phyloP scores from a whole-genome alignment of 2,329 filamentous ascomycete genomes.

The Calonectria henricotiae region DNA sequence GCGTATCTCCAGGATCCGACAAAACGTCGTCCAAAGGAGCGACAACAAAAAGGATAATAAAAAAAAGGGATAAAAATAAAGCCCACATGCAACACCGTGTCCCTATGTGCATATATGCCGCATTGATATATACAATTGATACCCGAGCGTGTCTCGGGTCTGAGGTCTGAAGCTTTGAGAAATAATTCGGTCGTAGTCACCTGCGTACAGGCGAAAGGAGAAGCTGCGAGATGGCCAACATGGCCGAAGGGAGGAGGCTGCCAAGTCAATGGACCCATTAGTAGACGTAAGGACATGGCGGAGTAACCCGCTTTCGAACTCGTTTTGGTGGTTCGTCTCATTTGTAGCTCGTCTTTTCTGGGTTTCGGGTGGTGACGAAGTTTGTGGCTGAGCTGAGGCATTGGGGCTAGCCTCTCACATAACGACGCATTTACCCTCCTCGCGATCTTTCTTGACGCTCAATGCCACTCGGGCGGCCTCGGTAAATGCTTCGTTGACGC shows the following conservation, averaged over 20 bases:
- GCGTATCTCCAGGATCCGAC: constrained; percentile 35
- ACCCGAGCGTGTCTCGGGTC: constrained; percentile 23
- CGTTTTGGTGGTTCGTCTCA: constrained; percentile 25
- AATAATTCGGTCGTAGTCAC: constrained; percentile 35
- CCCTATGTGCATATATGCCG: constrained; percentile 53
- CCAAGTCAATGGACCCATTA: constrained; percentile 25
- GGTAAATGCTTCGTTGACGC: constrained; percentile 98
- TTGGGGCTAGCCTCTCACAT: constrained; percentile 66
- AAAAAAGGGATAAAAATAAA: constrained; percentile 8
- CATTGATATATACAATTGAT: constrained; percentile 53
- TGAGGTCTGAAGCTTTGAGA: constrained; percentile 23
- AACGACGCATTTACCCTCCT: constrained; percentile 73
- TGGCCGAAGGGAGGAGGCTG: constrained; percentile 22
- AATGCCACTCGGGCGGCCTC: constrained; percentile 96
- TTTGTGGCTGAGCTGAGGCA: constrained; percentile 30
- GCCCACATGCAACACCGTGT: constrained; percentile 48
- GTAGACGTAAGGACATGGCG: constrained; percentile 25
- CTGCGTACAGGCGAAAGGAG: constrained; percentile 27
- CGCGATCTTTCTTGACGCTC: constrained; percentile 77
- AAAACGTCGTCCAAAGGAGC: constrained; percentile 34
- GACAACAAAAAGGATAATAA: constrained; percentile 37
- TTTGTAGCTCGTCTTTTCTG: constrained; percentile 36
- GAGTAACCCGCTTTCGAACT: constrained; percentile 31
- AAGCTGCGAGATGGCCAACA: constrained; percentile 12
- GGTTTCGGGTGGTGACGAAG: constrained; percentile 26